Conservation (phyloP, 768 basidiomycete species). For the Imleria badia region DNA sequence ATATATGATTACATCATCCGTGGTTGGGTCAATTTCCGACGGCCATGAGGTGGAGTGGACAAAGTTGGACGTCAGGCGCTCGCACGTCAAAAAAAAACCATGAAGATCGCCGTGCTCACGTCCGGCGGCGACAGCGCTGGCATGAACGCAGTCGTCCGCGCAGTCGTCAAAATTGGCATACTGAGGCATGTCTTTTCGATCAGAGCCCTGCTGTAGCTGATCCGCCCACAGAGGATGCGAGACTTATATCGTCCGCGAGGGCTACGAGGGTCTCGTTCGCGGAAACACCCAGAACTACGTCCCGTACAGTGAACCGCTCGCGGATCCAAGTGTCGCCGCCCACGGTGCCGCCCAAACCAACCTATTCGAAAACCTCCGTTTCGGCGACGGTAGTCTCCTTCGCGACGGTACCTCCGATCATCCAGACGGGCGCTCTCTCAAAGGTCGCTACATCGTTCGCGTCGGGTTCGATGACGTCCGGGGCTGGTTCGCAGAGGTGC, state of each 20-base stretch:
- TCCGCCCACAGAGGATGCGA: slow-evolving; percentile 70
- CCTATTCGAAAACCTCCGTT: slow-evolving; percentile 73
- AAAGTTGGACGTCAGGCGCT: no score
- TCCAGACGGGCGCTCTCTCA: slow-evolving; percentile 65
- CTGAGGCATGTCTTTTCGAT: slow-evolving; percentile 58
- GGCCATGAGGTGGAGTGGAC: no score
- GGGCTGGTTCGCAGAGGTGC: slow-evolving; percentile 88
- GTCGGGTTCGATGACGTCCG: slow-evolving; percentile 99
- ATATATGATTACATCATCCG: no score
- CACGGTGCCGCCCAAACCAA: slow-evolving; percentile 28
- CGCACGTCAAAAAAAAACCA: slow-evolving; percentile 22
- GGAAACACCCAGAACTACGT: slow-evolving; percentile 56
- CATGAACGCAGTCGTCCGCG: slow-evolving; percentile 93
- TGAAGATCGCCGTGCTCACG: slow-evolving; percentile 94
- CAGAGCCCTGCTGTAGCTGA: background rate
- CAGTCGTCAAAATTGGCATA: slow-evolving; percentile 91
- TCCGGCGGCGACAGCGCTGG: slow-evolving; percentile 98
- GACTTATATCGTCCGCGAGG: slow-evolving; percentile 94
- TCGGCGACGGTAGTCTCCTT: slow-evolving; percentile 76
- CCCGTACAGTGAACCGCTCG: slow-evolving; percentile 27
- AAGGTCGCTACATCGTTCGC: slow-evolving; percentile 88
- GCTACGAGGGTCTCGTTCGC: slow-evolving; percentile 95
- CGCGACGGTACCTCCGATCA: slow-evolving; percentile 82
- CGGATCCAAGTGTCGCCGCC: slow-evolving; percentile 23
- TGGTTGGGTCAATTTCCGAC: background rate